phyloP scores from a whole-genome alignment of 139 green algal species.

The Mesotaenium endlicherianum region DNA sequence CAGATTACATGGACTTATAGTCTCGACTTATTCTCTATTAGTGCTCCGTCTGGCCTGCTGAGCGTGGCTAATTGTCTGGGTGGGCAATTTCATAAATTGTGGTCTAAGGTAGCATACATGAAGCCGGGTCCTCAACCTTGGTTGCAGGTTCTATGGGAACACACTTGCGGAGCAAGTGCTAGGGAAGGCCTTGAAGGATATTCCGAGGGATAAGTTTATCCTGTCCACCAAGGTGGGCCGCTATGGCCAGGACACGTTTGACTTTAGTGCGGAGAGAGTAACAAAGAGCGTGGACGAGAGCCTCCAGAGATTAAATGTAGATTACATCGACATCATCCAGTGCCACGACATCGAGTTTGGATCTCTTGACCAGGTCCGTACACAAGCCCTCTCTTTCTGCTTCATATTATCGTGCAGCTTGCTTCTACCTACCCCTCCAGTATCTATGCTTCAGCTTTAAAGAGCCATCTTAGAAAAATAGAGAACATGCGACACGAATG shows the following conservation, averaged over 20 bases:
- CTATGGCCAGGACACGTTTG: constrained; percentile 78
- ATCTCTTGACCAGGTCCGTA: constrained; percentile 17
- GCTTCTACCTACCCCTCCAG: too few species aligned
- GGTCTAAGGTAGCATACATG: not conserved
- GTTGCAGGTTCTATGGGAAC: constrained; percentile 75
- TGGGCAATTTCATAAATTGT: not conserved
- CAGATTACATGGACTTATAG: too few species aligned
- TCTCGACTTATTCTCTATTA: too few species aligned
- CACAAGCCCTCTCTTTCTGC: not conserved
- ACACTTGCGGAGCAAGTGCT: constrained; percentile 78
- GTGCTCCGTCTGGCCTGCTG: too few species aligned
- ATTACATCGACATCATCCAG: constrained; percentile 88
- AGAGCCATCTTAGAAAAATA: not conserved
- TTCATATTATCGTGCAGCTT: too few species aligned
- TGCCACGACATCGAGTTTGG: constrained; percentile 95
- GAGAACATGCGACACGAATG: not conserved
- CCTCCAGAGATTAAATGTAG: constrained; percentile 66
- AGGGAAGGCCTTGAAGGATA: constrained; percentile 60
- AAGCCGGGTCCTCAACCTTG: not conserved
- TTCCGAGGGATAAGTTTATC: constrained; percentile 79
- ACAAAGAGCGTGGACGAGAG: constrained; percentile 71
- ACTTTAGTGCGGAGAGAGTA: constrained; percentile 78
- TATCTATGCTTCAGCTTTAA: too few species aligned
- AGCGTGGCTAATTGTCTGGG: too few species aligned
- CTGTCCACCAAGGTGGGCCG: constrained; percentile 86